Evolutionary conservation across 305 asterid genomes (phyloP).

Genomic region (Rubia balearica): DNA sequence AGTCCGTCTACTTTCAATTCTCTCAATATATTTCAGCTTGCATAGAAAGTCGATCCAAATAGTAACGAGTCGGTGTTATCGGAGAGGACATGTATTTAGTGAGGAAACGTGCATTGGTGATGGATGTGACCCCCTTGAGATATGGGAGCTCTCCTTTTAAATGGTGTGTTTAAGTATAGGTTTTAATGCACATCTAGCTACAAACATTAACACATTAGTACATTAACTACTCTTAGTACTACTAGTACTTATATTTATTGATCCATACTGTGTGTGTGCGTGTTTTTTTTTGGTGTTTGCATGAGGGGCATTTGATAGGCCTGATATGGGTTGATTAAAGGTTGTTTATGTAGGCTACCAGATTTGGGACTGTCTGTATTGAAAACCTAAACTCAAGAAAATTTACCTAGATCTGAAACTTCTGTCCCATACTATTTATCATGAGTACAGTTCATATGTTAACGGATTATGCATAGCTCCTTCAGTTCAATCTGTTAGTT

Average conservation of each 20-base stretch:
- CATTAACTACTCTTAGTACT: neutral
- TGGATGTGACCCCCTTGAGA: conserved; percentile 17
- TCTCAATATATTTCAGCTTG: too few species aligned
- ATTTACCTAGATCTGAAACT: conserved; percentile 30
- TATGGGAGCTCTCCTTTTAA: conserved; percentile 15
- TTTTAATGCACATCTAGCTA: conserved; percentile 1
- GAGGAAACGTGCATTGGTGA: conserved; percentile 12
- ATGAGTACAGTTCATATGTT: conserved; percentile 7
- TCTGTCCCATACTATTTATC: conserved; percentile 23
- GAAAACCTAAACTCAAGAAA: conserved; percentile 28
- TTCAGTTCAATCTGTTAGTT: conserved; percentile 5
- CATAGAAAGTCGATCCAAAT: too few species aligned
- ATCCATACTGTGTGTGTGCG: neutral
- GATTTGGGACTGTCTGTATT: conserved; percentile 32
- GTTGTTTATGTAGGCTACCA: conserved; percentile 24
- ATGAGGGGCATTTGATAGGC: conserved; percentile 8
- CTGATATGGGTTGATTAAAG: conserved; percentile 30
- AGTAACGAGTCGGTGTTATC: too few species aligned
- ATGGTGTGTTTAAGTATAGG: conserved; percentile 2
- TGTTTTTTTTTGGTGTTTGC: neutral
- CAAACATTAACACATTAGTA: conserved; percentile 4
- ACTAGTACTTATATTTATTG: neutral
- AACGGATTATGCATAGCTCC: conserved; percentile 15
- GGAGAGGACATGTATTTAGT: neutral
- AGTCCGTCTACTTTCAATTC: too few species aligned